Percentiles rank a stretch among this genome's conserved stretches.
Evolutionary conservation across 2,329 filamentous ascomycete genomes (phyloP).

Genomic region (Rhynchosporium secalis): DNA sequence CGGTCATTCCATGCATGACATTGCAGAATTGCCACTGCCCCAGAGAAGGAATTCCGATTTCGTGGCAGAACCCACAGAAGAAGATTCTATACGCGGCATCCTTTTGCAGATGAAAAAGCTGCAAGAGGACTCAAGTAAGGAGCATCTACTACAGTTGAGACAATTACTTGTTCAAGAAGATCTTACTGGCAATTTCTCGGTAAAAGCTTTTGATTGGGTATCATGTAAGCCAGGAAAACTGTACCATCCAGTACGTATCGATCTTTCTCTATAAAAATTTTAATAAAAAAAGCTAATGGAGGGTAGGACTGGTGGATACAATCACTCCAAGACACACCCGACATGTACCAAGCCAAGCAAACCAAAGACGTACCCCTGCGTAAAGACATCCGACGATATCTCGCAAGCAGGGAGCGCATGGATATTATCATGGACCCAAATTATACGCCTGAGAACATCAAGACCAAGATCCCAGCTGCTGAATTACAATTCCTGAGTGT

Average conservation of each 20-base stretch:
- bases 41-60: conserved; percentile 7
- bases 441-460: conserved; percentile 19
- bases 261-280: neutral
- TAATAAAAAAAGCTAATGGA: neutral
- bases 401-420: neutral
- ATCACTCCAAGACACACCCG: conserved; percentile 22
- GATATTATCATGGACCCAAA: conserved; percentile 8
- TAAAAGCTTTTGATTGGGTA: conserved; percentile 25
- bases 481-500: conserved; percentile 22
- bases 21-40: conserved; percentile 7
- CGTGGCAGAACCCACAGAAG: conserved; percentile 6
- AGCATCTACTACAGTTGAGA: conserved; percentile 22
- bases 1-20: conserved; percentile 18
- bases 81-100: conserved; percentile 20
- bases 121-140: conserved; percentile 20
- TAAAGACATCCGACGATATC: conserved; percentile 18
- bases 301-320: conserved; percentile 22
- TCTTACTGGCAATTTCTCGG: conserved; percentile 6
- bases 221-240: conserved; percentile 19
- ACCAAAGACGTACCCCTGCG: conserved; percentile 19
- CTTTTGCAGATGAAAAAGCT: conserved; percentile 24
- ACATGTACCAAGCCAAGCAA: conserved; percentile 20
- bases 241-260: conserved; percentile 16
- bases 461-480: conserved; percentile 7
- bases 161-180: conserved; percentile 22